Base-by-base conservation (phyloP, 257 asterid species). In the Coffea eugenioides region DNA sequence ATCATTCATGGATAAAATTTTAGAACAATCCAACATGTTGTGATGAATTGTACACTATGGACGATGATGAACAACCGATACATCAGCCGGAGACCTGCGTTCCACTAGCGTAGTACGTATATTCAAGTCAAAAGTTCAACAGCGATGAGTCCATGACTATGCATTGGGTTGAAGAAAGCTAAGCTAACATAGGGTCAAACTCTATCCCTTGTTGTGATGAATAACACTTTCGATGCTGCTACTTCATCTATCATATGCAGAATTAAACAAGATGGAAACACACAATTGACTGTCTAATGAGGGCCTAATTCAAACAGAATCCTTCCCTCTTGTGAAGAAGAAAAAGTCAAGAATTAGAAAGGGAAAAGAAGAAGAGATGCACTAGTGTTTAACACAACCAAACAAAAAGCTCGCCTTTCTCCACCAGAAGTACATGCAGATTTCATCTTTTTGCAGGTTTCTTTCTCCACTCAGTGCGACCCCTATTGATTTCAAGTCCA, bases 401-500 rank as follows among this genome's bases (percentile, higher is more conserved):
- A 80, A 41, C 69, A 74, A 69, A 62, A 69, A 43, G 62, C 14
- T 74, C 49, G 64, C 49, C 79, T 66, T 48, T 31, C 34, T 31
- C 34, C 34, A 31, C 34, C 34, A 31, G 9, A 71, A 64, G 23
- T 16, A 45, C 73, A 70, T 61, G 56, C 54, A 71, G 45, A 27
- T 54, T 84, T 91, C 80, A 89, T 88, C 87, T 84, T 76, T 90
- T 90, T 14, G 88, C 84, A 21, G 90, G 69, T 87, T 95, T 95
- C 90, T 86, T 93, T 82, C 96, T 87, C 99, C 99, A 95, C 81
- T 89, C 95, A 0, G 99, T 95, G 71, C 98, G 91, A 18, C 97
- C 93, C 80, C 99, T 85, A 51, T 95, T 95, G 45, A 95, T 93
- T 87, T 95, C 99, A 34, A 92, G 87, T 67, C 94, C 95, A 79